Conservation (phyloP, 106 monocot genomes). For the Acanthochlamys bracteata region DNA sequence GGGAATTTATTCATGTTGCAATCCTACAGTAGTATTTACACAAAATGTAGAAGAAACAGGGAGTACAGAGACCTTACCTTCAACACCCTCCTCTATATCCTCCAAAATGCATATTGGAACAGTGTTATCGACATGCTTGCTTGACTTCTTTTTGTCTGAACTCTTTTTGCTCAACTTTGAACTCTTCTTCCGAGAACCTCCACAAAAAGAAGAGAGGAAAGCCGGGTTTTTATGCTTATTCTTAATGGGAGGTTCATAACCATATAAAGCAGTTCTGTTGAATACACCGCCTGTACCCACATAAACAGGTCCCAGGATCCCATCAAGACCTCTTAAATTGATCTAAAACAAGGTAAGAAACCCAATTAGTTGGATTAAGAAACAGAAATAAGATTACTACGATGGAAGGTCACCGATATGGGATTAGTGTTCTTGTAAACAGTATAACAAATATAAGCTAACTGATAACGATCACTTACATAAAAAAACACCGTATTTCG, state of each 20-base stretch:
- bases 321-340: constrained; percentile 40
- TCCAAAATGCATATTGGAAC: constrained; percentile 34
- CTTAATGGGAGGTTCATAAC: constrained; percentile 40
- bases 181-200: constrained; percentile 31
- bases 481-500: constrained; percentile 36
- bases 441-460: neutral
- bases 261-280: constrained; percentile 43
- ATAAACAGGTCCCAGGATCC: constrained; percentile 44
- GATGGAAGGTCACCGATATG: too few species aligned
- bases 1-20: neutral
- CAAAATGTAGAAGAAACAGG: neutral
- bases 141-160: constrained; percentile 32
- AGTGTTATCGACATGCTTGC: constrained; percentile 25
- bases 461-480: constrained; percentile 13
- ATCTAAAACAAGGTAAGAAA: constrained; percentile 15
- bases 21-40: too few species aligned
- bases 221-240: constrained; percentile 15
- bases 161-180: constrained; percentile 24
- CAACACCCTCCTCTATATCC: constrained; percentile 45
- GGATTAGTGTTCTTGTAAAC: neutral
- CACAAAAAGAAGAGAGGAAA: constrained; percentile 27
- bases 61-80: constrained; percentile 14
- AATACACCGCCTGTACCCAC: constrained; percentile 47
- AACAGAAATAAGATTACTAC: neutral
- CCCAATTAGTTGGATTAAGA: neutral